These are phyloP conservation scores for Juncus inflexus DNA, from an alignment of 176 grass and related monocot genomes.

Conservation along the genomic window DNA sequence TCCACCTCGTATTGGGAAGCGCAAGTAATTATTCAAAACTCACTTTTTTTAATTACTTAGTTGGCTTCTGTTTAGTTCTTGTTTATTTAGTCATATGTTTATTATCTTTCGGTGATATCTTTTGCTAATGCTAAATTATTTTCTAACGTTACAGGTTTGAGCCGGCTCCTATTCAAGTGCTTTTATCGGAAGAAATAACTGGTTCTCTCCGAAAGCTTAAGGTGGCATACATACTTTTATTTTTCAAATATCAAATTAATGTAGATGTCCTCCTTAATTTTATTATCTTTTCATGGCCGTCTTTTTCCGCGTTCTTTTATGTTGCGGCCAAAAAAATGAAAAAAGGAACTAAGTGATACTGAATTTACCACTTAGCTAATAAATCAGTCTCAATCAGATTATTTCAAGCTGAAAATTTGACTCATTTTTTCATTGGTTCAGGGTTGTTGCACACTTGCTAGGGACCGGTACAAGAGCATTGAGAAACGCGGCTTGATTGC, in stretches of 20 bases:
- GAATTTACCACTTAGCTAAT: background rate
- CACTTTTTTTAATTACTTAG: constrained; percentile 1
- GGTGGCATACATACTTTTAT: constrained; percentile 31
- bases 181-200: constrained; percentile 94
- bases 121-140: constrained; percentile 13
- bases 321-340: background rate
- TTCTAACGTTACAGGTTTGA: constrained; percentile 56
- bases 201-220: constrained; percentile 94
- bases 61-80: background rate
- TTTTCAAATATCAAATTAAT: background rate
- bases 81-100: constrained; percentile 6
- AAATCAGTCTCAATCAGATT: background rate
- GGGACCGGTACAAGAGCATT: constrained; percentile 46
- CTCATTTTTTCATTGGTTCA: background rate
- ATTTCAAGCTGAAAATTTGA: constrained; percentile 1
- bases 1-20: constrained; percentile 83
- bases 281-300: background rate
- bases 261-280: background rate
- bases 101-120: constrained; percentile 3
- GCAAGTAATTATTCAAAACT: constrained; percentile 48
- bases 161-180: constrained; percentile 86
- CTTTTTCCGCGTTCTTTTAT: background rate
- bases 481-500: constrained; percentile 42
- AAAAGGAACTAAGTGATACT: background rate
- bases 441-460: constrained; percentile 48